These are phyloP conservation scores for Volvox africanus DNA, from an alignment of 139 green algal genomes.

Conservation along the genomic window DNA sequence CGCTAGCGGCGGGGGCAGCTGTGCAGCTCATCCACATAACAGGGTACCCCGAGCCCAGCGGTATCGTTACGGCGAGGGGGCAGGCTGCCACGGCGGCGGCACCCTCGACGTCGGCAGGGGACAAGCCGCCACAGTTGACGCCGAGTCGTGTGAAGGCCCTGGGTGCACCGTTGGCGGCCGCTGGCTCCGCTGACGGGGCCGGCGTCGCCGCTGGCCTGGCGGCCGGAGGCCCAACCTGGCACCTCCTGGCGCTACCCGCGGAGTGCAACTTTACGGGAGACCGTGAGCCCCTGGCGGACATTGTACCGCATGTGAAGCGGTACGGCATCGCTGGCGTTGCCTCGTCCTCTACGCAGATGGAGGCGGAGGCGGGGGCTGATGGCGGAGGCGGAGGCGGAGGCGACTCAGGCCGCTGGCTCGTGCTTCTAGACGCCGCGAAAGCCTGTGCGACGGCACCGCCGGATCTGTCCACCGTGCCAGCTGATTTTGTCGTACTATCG, in stretches of 20 bases:
- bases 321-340: conserved; percentile 4
- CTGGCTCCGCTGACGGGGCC: background rate
- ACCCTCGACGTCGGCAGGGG: background rate
- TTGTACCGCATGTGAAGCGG: conserved; percentile 7
- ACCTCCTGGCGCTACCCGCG: conserved; percentile 82
- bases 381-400: background rate
- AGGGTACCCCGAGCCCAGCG: background rate
- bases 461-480: conserved; percentile 72
- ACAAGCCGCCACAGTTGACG: background rate
- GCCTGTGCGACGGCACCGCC: conserved; percentile 79
- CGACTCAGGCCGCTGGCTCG: conserved; percentile 63
- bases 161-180: background rate
- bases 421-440: conserved; percentile 94
- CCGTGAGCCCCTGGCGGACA: conserved; percentile 57
- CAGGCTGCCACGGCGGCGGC: background rate
- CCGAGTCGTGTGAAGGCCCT: background rate
- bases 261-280: conserved; percentile 93
- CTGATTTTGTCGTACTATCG: conserved; percentile 91
- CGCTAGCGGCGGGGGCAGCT: conserved; percentile 60
- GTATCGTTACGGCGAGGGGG: background rate
- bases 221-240: background rate
- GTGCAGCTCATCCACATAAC: conserved; percentile 39
- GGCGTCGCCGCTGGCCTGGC: background rate
- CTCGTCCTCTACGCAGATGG: background rate
- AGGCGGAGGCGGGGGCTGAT: conserved; percentile 14